These are phyloP conservation scores for Cystofilobasidium ferigula DNA, from an alignment of 768 basidiomycete genomes.

Conservation along the genomic window DNA sequence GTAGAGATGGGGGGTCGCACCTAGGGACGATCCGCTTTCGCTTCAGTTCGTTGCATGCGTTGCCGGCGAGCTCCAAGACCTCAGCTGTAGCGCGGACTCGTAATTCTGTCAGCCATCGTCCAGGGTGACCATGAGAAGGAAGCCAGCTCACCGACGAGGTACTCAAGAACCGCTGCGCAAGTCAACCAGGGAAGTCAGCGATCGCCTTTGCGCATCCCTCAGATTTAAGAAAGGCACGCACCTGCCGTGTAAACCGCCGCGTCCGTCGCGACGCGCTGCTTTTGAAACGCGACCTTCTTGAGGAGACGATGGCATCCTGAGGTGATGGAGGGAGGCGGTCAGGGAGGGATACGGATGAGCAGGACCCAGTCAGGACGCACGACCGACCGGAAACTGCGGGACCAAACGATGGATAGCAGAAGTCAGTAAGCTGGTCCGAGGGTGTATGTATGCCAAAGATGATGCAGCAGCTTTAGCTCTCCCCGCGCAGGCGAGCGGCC, in stretches of 20 bases:
- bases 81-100: conserved; percentile 60
- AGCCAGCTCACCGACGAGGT: conserved; percentile 43
- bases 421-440: not conserved
- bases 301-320: conserved; percentile 95
- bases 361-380: not conserved
- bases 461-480: not conserved
- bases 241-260: conserved; percentile 34
- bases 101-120: too few relatives aligned
- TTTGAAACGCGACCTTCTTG: conserved; percentile 83
- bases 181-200: not conserved
- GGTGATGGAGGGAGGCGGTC: not conserved
- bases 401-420: not conserved
- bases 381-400: not conserved
- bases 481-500: too few relatives aligned
- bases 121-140: not conserved
- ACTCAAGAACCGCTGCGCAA: conserved; percentile 70
- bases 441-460: not conserved
- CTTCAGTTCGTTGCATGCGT: conserved; percentile 92
- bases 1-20: not conserved
- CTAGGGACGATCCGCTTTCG: conserved; percentile 95
- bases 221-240: not conserved
- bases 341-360: not conserved
- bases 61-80: conserved; percentile 84
- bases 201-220: too few relatives aligned
- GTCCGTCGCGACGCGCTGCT: conserved; percentile 92